Conservation (phyloP, 208 protist species). For the Leishmania tarentolae region DNA sequence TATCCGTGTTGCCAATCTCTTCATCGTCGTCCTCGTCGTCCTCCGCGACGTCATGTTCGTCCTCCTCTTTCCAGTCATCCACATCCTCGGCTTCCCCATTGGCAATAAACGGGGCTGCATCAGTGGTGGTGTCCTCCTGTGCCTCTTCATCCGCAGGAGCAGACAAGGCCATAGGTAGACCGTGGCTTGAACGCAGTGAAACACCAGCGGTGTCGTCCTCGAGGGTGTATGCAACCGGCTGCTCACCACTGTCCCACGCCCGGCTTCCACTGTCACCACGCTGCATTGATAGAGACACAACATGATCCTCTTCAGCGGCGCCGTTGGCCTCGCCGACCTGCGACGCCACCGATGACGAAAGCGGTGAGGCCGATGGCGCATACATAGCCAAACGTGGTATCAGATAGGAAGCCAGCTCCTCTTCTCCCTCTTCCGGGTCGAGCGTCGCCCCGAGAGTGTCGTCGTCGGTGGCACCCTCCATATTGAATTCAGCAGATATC, state of each 20-base stretch:
- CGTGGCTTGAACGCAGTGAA: background rate
- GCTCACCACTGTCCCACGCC: slow-evolving; percentile 16
- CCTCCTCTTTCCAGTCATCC: background rate
- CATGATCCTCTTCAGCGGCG: slow-evolving; percentile 13
- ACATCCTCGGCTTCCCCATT: slow-evolving; percentile 6
- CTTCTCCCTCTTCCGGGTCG: slow-evolving; percentile 21
- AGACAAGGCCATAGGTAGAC: too few relatives aligned
- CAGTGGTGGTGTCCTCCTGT: too few relatives aligned
- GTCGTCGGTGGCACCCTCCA: background rate
- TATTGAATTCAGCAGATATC: slow-evolving; percentile 4
- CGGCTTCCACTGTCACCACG: background rate
- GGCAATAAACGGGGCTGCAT: background rate
- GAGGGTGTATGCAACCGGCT: slow-evolving; percentile 8
- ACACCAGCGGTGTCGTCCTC: slow-evolving; percentile 5
- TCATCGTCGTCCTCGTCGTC: slow-evolving; percentile 27
- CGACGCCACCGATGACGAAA: slow-evolving; percentile 16
- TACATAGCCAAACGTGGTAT: slow-evolving; percentile 53
- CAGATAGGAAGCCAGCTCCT: slow-evolving; percentile 44
- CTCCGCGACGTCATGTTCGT: slow-evolving; percentile 6
- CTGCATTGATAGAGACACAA: background rate
- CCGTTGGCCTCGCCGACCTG: slow-evolving; percentile 15
- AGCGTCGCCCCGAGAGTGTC: slow-evolving; percentile 26
- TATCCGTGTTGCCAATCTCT: background rate
- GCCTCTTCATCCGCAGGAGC: background rate
- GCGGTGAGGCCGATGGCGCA: slow-evolving; percentile 3